Conservation (phyloP, 108 stramenopile species). For the Asterionellopsis glacialis region DNA sequence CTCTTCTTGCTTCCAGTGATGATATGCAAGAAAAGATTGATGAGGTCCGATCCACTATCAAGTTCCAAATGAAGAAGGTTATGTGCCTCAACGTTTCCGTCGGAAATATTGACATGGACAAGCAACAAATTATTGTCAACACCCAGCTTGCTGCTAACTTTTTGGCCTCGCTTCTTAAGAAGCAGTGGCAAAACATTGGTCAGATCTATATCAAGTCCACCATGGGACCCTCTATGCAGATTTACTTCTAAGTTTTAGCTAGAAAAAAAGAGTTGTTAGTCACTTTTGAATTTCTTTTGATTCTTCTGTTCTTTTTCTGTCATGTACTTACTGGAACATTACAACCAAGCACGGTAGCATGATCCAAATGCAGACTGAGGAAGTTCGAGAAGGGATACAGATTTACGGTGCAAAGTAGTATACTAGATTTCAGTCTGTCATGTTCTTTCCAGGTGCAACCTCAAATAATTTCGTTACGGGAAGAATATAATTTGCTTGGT, state of each 20-base stretch:
- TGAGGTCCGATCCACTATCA: slow-evolving; percentile 98
- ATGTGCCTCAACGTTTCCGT: slow-evolving; percentile 99
- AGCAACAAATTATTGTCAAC: slow-evolving; percentile 94
- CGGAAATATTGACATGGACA: slow-evolving; percentile 88
- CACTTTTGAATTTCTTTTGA: not conserved
- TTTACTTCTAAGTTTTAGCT: slow-evolving; percentile 90
- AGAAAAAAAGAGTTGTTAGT: not conserved
- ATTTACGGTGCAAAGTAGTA: too few species aligned
- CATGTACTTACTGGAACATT: too few species aligned
- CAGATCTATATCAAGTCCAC: slow-evolving; percentile 98
- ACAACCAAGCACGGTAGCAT: too few species aligned
- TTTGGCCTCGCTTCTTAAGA: slow-evolving; percentile 97
- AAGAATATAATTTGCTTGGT: too few species aligned
- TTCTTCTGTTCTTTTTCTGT: too few species aligned
- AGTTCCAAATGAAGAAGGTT: slow-evolving; percentile 99
- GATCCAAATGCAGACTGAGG: too few species aligned
- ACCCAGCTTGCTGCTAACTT: slow-evolving; percentile 98
- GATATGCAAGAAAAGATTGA: slow-evolving; percentile 99
- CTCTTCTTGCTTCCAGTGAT: slow-evolving; percentile 85
- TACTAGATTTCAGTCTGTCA: too few species aligned
- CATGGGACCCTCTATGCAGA: slow-evolving; percentile 98
- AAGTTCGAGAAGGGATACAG: too few species aligned
- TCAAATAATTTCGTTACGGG: too few species aligned
- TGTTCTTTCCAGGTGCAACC: too few species aligned
- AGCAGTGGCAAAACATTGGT: slow-evolving; percentile 99